These are phyloP conservation scores for Sedum album DNA, from an alignment of 164 flowering plant genomes.

Conservation along the genomic window DNA sequence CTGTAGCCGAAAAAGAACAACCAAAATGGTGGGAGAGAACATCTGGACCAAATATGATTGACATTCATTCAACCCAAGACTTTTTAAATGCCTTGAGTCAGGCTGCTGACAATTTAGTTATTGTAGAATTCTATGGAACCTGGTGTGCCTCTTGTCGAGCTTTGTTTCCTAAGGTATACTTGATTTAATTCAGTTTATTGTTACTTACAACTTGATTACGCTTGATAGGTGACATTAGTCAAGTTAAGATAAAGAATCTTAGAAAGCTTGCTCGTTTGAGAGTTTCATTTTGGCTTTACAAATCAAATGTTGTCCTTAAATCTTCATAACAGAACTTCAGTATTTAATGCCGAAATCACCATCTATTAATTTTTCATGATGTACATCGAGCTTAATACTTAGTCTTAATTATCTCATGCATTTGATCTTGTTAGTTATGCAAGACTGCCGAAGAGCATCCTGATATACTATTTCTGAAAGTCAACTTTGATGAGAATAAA, in stretches of 20 bases:
- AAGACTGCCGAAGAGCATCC: conserved; percentile 76
- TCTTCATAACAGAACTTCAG: too few species aligned
- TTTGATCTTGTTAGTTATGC: conserved; percentile 50
- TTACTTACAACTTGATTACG: too few species aligned
- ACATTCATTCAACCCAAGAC: conserved; percentile 90
- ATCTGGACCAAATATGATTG: conserved; percentile 85
- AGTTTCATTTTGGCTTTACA: too few species aligned
- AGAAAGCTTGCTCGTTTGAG: not conserved
- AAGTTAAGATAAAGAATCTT: not conserved
- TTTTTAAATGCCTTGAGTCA: conserved; percentile 72
- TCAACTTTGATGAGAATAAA: conserved; percentile 93
- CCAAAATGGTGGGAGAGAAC: conserved; percentile 98
- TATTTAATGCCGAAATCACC: too few species aligned
- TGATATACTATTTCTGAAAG: conserved; percentile 80
- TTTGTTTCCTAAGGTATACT: conserved; percentile 78
- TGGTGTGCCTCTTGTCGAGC: conserved; percentile 99
- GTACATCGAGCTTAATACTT: not conserved
- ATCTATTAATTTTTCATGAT: too few species aligned
- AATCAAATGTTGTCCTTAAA: too few species aligned
- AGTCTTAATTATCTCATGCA: conserved; percentile 5
- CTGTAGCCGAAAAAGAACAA: conserved; percentile 59
- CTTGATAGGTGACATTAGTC: too few species aligned
- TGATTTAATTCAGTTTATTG: not conserved
- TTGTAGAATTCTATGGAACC: conserved; percentile 95
- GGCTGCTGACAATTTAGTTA: conserved; percentile 86